These are phyloP conservation scores for Solanum arcanum DNA, from an alignment of 257 asterid genomes.

Conservation along the genomic window DNA sequence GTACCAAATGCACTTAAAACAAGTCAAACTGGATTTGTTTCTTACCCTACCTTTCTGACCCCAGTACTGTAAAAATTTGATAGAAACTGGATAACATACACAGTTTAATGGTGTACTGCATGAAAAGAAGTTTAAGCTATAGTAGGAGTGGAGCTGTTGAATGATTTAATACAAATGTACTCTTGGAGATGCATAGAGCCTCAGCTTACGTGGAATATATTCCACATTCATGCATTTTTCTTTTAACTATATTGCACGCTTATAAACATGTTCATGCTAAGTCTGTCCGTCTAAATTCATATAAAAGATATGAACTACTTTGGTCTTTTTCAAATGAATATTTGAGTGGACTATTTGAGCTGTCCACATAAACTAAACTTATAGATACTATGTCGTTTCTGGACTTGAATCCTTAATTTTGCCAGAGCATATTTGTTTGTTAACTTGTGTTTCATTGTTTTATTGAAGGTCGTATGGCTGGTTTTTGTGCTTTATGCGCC, in stretches of 20 bases:
- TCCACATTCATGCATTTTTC: background rate
- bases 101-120: background rate
- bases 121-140: background rate
- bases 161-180: background rate
- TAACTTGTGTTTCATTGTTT: conserved; percentile 1
- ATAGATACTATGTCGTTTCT: background rate
- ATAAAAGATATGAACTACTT: background rate
- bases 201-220: background rate
- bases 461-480: conserved; percentile 74
- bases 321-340: background rate
- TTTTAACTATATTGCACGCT: background rate
- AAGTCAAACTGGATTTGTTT: background rate
- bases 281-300: background rate
- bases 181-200: background rate
- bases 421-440: conserved; percentile 5
- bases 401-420: background rate
- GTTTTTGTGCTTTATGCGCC: conserved; percentile 97
- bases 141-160: background rate
- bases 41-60: background rate
- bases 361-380: background rate
- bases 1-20: background rate
- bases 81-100: background rate
- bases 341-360: background rate
- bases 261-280: background rate
- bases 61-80: background rate